Base-by-base conservation (phyloP, 2,329 filamentous ascomycete genomes). In the Exophiala bonariae region DNA sequence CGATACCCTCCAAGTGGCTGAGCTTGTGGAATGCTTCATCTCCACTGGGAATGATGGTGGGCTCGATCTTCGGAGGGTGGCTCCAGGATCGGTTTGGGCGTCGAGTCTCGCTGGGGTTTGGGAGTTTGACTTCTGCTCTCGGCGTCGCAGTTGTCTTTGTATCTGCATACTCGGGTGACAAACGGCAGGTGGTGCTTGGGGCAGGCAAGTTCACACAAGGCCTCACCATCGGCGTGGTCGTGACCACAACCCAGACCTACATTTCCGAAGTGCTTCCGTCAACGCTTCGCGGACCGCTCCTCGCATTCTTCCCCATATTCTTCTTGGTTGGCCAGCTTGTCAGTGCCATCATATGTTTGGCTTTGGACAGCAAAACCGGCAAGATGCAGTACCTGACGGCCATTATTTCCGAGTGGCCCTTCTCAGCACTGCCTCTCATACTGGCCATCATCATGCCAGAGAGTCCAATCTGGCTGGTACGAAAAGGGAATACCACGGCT, bases 191-290 rank as follows among this genome's bases (percentile, higher is more conserved):
- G 20, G 55, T 71, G 8, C 76, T 77, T 55, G 64, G 76, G 3
- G 63, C 66, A 1, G 74, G 70, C 30, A 74, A 76, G 47, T 62
- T 72, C n/a, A 57, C 75, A 14, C 70, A 75, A 44, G 74, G 75
- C 7, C 58, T 68, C 37, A 64, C 70, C 2, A 68, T 76, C 30
- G 75, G 75, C 10, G 66, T 72, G 37, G 63, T 75, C 43, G 70
- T 71, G 60, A 63, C 67, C 30, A 66, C 67, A 6, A 64, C 66
- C 3, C 65, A 72, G 47, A 77, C 75, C 0, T 78, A 77, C 61
- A 68, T 77, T 54, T 77, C 74, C 11, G 76, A 79, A 51, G 70
- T 75, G n/a, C 59, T 73, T 1, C 74, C 76, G 0, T 64, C 69
- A 0, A 63, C 61, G 3, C 63, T 79, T 6, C 66, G 76, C 28